Base-by-base conservation (phyloP, 2,329 filamentous ascomycete species). In the Pseudogymnoascus sp. region DNA sequence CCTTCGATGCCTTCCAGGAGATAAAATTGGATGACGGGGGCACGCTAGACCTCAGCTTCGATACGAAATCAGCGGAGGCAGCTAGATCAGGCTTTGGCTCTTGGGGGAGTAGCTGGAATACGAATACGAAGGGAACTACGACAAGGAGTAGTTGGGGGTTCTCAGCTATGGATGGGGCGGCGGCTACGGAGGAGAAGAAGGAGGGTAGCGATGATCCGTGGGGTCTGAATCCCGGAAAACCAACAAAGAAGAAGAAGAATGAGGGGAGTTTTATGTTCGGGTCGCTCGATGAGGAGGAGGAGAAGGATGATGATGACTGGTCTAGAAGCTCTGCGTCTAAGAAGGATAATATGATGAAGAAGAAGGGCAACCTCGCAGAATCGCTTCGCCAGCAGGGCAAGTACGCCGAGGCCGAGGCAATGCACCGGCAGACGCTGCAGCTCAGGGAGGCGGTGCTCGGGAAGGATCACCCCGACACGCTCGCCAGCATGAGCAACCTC, bases 21-120 rank as follows among this genome's bases (percentile, higher is more conserved):
- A 85, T 91, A 67, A 88, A 85, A 69, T 74, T 91, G 26, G 82
- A 86, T 67, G 85, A 87, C 63, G 71, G 76, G 26, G 83, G 84
- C 1, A 82, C 83, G 63, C 71, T 85, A 5, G 83, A 86, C 66
- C 71, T 85, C 13, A 81, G 78, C 65, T 80, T 86, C 69, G 81
- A 80, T 60, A 72, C 77, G n/a, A 71, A 71, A 11, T 82, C 82
- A 67, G 71, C 74, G 40, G 65, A n/a, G n/a, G n/a, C 70, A 40
- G 67, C 68, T 17, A 57, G 74, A 71, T 13, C 73, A 72, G 69
- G 74, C 3, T 81, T 88, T 68, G 80, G 84, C 60, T 76, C 78
- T 40, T 89, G 86, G 84, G 84, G 84, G 35, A 80, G 80, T 64
- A 82, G 78, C 67, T 87, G 85, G 83, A 78, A 75, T 66, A 80